Conservation (phyloP, 148 eudicot species). For the Arbutus unedo region DNA sequence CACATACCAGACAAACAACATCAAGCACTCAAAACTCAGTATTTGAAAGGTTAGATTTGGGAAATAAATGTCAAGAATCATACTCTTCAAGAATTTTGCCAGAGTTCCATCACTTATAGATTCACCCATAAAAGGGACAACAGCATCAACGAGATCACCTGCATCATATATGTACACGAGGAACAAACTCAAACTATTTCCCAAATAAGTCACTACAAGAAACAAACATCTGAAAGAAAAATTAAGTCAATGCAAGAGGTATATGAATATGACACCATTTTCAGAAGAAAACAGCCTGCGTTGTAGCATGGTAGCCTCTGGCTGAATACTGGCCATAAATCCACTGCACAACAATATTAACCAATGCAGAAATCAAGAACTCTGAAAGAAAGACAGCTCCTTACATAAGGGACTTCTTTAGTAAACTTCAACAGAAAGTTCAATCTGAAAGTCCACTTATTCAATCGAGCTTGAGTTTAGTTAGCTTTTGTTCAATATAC, state of each 20-base stretch:
- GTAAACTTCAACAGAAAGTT: background rate
- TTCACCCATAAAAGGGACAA: conserved; percentile 96
- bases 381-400: background rate
- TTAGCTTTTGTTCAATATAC: background rate
- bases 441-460: background rate
- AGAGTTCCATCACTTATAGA: conserved; percentile 91
- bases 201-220: background rate
- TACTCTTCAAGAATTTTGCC: conserved; percentile 85
- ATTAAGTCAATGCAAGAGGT: background rate
- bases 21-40: background rate
- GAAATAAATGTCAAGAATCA: conserved; percentile 20
- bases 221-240: background rate
- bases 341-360: conserved; percentile 36
- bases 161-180: conserved; percentile 15
- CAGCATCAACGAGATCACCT: conserved; percentile 86
- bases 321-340: conserved; percentile 35
- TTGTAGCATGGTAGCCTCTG: conserved; percentile 27
- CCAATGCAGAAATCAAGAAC: conserved; percentile 12
- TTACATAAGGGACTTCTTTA: background rate
- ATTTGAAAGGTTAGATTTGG: background rate
- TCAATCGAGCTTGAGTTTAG: background rate
- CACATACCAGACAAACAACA: conserved; percentile 16
- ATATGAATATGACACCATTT: conserved; percentile 36
- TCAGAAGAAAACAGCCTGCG: conserved; percentile 60
- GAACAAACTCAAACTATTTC: background rate